Evolutionary conservation across 176 grass and related monocot genomes (phyloP).

Genomic region (Typha latifolia): DNA sequence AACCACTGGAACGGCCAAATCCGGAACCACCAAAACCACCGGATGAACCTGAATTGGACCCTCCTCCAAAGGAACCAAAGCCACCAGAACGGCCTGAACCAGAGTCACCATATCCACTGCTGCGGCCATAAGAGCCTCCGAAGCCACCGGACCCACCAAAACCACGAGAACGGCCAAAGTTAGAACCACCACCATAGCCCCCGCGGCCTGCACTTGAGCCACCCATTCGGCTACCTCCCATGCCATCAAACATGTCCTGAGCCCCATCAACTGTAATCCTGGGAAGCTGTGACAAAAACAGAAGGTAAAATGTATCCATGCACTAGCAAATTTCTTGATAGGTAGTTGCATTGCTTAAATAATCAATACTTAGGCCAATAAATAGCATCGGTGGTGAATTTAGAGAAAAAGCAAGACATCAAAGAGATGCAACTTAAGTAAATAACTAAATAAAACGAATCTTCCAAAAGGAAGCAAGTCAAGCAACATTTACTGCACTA

Average conservation of each 20-base stretch:
- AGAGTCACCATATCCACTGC: background rate
- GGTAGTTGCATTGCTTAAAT: background rate
- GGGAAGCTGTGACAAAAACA: slow-evolving; percentile 47
- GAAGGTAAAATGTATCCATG: background rate
- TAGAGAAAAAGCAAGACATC: background rate
- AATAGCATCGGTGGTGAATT: background rate
- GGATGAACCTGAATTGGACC: slow-evolving; percentile 9
- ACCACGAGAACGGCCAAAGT: slow-evolving; percentile 4
- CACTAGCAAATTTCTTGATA: background rate
- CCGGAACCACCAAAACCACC: slow-evolving; percentile 4
- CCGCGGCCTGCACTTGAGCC: slow-evolving; percentile 36
- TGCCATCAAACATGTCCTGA: slow-evolving; percentile 54
- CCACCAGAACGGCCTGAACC: slow-evolving; percentile 16
- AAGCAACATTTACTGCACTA: background rate
- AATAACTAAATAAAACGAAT: slow-evolving; percentile 3
- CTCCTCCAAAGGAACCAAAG: slow-evolving; percentile 1
- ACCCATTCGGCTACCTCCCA: slow-evolving; percentile 38
- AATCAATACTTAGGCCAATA: background rate
- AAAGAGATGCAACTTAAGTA: background rate
- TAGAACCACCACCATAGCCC: slow-evolving; percentile 16
- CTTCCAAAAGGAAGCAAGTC: background rate
- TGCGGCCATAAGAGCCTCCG: background rate
- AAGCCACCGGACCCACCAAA: background rate
- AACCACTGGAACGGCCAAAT: slow-evolving; percentile 33
- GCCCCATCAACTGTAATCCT: slow-evolving; percentile 44